These are phyloP conservation scores for Bjerkandera adusta DNA, from an alignment of 1,284 basidiomycete genomes.

Conservation along the genomic window DNA sequence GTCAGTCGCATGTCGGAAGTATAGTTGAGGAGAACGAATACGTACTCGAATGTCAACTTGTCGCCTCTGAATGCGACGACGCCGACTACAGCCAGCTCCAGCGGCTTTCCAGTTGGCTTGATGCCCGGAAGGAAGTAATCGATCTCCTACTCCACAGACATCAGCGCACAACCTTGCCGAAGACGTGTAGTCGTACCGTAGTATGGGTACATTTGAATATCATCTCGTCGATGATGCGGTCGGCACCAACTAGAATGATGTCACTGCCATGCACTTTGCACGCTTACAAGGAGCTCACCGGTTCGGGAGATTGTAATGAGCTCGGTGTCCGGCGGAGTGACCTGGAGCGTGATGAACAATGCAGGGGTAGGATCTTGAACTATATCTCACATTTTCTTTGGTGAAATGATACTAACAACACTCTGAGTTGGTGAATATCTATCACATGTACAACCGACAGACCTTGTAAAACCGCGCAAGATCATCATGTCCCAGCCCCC, in stretches of 20 bases:
- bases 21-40: slow-evolving; percentile 11
- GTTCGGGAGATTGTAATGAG: slow-evolving; percentile 43
- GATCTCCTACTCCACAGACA: slow-evolving; percentile 38
- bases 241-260: slow-evolving; percentile 38
- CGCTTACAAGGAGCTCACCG: slow-evolving; percentile 25
- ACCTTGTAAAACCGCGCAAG: slow-evolving; percentile 45
- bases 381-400: slow-evolving; percentile 27
- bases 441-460: not conserved
- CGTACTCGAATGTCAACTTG: slow-evolving; percentile 50
- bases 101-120: slow-evolving; percentile 41
- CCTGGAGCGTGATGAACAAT: slow-evolving; percentile 22
- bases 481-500: slow-evolving; percentile 40
- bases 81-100: slow-evolving; percentile 49
- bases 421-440: not conserved
- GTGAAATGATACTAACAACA: slow-evolving; percentile 41
- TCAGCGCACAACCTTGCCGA: not conserved
- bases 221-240: slow-evolving; percentile 47
- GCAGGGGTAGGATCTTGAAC: not conserved
- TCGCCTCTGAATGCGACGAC: slow-evolving; percentile 52
- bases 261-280: not conserved
- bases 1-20: not conserved
- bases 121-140: slow-evolving; percentile 51
- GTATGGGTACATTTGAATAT: slow-evolving; percentile 46
- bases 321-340: slow-evolving; percentile 41
- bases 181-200: slow-evolving; percentile 27